These are phyloP conservation scores for Exophiala lecanii-corni DNA, from an alignment of 2,329 filamentous ascomycete genomes.

Conservation along the genomic window DNA sequence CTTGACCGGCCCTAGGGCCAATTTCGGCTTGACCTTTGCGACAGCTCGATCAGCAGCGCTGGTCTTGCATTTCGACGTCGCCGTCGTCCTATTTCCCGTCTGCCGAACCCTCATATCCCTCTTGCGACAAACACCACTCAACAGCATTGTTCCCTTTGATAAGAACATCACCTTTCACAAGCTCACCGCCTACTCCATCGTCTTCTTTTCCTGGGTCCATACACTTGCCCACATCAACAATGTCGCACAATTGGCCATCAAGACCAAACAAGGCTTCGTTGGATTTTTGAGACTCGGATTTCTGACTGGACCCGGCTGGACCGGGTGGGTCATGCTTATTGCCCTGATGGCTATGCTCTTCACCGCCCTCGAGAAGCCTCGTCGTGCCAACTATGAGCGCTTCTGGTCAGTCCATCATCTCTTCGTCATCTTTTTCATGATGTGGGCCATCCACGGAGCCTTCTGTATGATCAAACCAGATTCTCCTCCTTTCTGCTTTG, in stretches of 20 bases:
- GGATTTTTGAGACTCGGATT: slow-evolving; percentile 76
- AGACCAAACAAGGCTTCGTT: slow-evolving; percentile 71
- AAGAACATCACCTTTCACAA: slow-evolving; percentile 66
- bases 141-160: slow-evolving; percentile 75
- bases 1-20: slow-evolving; percentile 59
- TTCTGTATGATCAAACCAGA: slow-evolving; percentile 91
- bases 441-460: slow-evolving; percentile 84
- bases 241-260: slow-evolving; percentile 69
- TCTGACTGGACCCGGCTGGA: slow-evolving; percentile 76
- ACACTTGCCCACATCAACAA: slow-evolving; percentile 86
- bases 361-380: slow-evolving; percentile 72
- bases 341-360: slow-evolving; percentile 72
- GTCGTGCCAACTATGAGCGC: slow-evolving; percentile 77
- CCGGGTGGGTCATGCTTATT: slow-evolving; percentile 77
- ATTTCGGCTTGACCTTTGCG: slow-evolving; percentile 70
- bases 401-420: slow-evolving; percentile 91
- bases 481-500: slow-evolving; percentile 70
- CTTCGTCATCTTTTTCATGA: slow-evolving; percentile 82
- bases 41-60: slow-evolving; percentile 72
- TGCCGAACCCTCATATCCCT: slow-evolving; percentile 81
- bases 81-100: slow-evolving; percentile 65
- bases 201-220: slow-evolving; percentile 84
- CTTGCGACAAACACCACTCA: slow-evolving; percentile 72
- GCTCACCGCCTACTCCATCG: slow-evolving; percentile 77
- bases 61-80: slow-evolving; percentile 76